A percentile compares a stretch with the other conserved stretches of the same genome.
phyloP scores from a whole-genome alignment of 805 yeast species.

The Candida maris region DNA sequence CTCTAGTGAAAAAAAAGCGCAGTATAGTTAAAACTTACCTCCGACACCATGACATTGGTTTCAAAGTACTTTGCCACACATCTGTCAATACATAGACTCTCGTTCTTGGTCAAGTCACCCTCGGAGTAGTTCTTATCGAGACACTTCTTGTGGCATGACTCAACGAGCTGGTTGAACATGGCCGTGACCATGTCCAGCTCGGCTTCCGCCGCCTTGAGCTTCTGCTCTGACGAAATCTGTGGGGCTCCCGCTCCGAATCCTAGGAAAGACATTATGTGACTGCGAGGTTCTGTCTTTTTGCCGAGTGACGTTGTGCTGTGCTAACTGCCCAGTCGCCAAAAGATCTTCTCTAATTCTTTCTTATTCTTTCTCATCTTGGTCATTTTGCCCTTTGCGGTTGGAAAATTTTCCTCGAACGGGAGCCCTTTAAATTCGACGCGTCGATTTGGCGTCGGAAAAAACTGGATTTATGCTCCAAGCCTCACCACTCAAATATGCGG shows the following conservation, averaged over 20 bases:
- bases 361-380: too few species aligned
- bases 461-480: too few species aligned
- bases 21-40: constrained; percentile 24
- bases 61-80: constrained; percentile 95
- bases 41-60: constrained; percentile 92
- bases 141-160: constrained; percentile 86
- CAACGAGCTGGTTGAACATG: constrained; percentile 89
- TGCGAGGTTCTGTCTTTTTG: too few species aligned
- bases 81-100: constrained; percentile 86
- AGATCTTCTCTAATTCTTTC: too few species aligned
- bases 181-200: constrained; percentile 97
- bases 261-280: constrained; percentile 58
- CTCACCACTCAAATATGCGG: too few species aligned
- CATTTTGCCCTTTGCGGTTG: too few species aligned
- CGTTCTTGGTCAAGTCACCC: constrained; percentile 73
- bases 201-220: constrained; percentile 88
- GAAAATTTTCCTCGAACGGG: too few species aligned
- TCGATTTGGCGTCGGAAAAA: too few species aligned
- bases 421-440: too few species aligned
- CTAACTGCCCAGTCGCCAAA: too few species aligned
- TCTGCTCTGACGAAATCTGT: constrained; percentile 68
- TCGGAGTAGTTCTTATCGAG: constrained; percentile 63
- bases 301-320: too few species aligned
- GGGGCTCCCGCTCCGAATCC: constrained; percentile 78
- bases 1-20: neutral